Conservation (phyloP, 805 yeast genomes). For the Kodamaea jinghongensis region DNA sequence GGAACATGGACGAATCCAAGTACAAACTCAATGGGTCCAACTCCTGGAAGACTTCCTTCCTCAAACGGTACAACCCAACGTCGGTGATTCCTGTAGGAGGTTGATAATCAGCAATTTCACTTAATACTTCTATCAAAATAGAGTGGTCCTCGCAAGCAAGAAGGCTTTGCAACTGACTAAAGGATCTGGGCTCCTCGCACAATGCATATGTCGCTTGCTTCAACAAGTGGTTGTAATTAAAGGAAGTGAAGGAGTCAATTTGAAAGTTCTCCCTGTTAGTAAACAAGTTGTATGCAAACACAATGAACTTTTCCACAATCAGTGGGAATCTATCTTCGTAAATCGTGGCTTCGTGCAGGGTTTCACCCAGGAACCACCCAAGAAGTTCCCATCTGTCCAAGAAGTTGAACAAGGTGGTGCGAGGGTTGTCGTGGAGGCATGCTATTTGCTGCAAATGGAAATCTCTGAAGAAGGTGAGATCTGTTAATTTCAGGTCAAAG, state of each 20-base stretch:
- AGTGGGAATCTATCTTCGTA: slow-evolving; percentile 50
- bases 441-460: slow-evolving; percentile 47
- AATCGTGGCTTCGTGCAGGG: slow-evolving; percentile 30
- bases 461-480: slow-evolving; percentile 42
- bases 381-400: slow-evolving; percentile 58
- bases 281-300: slow-evolving; percentile 45
- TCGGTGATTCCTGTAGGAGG: slow-evolving; percentile 60
- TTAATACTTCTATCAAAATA: slow-evolving; percentile 46
- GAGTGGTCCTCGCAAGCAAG: too few species aligned
- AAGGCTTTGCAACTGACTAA: slow-evolving; percentile 39
- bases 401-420: slow-evolving; percentile 33
- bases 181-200: slow-evolving; percentile 52
- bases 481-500: slow-evolving; percentile 40
- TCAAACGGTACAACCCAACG: slow-evolving; percentile 65
- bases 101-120: slow-evolving; percentile 54
- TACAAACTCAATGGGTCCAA: slow-evolving; percentile 63
- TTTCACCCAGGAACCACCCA: slow-evolving; percentile 45
- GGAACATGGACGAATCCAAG: slow-evolving; percentile 48
- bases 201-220: slow-evolving; percentile 38
- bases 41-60: slow-evolving; percentile 47
- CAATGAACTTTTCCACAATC: slow-evolving; percentile 42
- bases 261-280: slow-evolving; percentile 25
- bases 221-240: too few species aligned
- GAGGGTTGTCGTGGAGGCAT: slow-evolving; percentile 37
- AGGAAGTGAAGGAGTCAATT: slow-evolving; percentile 18